Conservation (phyloP, 1,284 basidiomycete species). For the Rhodotorula sp. region DNA sequence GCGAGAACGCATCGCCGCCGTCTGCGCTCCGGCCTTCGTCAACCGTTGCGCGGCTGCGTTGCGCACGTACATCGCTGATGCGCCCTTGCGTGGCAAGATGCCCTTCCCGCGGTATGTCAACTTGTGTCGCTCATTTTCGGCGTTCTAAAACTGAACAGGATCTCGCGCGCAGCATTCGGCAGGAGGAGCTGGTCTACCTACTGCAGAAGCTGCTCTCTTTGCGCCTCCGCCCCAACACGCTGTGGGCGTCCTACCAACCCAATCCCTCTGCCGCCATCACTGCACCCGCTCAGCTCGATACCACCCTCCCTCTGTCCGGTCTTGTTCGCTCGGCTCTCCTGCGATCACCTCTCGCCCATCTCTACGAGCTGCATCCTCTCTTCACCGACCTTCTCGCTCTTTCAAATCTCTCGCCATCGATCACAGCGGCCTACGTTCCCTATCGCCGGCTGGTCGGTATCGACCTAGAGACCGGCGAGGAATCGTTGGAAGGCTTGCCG, state of each 20-base stretch:
- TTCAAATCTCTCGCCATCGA: slow-evolving; percentile 2
- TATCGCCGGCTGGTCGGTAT: slow-evolving; percentile 3
- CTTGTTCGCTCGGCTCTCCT: slow-evolving; percentile 68
- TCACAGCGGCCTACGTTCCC: slow-evolving; percentile 21
- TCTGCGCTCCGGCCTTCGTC: slow-evolving; percentile 69
- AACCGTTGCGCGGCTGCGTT: slow-evolving; percentile 70
- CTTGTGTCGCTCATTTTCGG: background rate
- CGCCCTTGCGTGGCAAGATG: slow-evolving; percentile 72
- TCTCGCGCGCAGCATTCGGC: slow-evolving; percentile 63
- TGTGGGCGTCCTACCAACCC: slow-evolving; percentile 68
- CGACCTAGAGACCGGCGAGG: background rate
- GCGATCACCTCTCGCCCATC: slow-evolving; percentile 71
- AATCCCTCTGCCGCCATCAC: slow-evolving; percentile 51
- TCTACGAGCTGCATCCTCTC: slow-evolving; percentile 79
- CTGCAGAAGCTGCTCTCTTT: slow-evolving; percentile 72
- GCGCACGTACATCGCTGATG: slow-evolving; percentile 75
- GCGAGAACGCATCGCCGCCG: slow-evolving; percentile 66
- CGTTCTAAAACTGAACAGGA: too few species aligned
- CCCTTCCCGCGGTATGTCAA: slow-evolving; percentile 73
- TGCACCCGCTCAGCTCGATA: slow-evolving; percentile 52
- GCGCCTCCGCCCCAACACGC: slow-evolving; percentile 67
- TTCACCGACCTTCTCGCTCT: slow-evolving; percentile 65
- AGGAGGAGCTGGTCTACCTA: slow-evolving; percentile 86
- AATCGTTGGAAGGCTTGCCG: slow-evolving; percentile 19
- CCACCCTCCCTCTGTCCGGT: slow-evolving; percentile 55